These are phyloP conservation scores for Oryza coarctata DNA, from an alignment of 176 grass and related monocot genomes.

Conservation along the genomic window DNA sequence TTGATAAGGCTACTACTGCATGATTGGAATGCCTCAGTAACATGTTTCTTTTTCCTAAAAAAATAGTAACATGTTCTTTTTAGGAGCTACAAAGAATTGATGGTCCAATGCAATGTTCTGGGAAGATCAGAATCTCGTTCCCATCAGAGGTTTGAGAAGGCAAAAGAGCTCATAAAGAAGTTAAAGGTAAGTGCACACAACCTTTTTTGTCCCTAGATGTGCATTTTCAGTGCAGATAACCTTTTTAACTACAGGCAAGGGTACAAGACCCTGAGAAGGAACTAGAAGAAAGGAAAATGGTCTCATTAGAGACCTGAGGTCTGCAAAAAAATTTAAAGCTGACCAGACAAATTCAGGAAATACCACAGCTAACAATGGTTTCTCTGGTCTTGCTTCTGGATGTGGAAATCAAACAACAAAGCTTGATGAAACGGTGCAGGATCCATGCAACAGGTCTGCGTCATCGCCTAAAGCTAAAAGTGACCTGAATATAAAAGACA, in stretches of 20 bases:
- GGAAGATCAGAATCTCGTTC: conserved; percentile 73
- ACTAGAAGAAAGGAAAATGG: conserved; percentile 76
- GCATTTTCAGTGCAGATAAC: conserved; percentile 15
- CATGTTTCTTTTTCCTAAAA: conserved; percentile 26
- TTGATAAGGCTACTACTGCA: background rate
- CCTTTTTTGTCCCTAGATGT: background rate
- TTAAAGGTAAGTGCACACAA: conserved; percentile 46
- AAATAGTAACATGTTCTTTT: conserved; percentile 31
- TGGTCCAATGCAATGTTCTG: conserved; percentile 80
- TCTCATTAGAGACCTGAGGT: conserved; percentile 68
- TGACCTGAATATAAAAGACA: conserved; percentile 23
- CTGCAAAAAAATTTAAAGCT: conserved; percentile 70
- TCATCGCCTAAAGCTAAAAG: background rate
- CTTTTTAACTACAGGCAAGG: conserved; percentile 41
- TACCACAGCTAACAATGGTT: conserved; percentile 6
- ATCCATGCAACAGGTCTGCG: conserved; percentile 12
- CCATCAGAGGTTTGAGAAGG: conserved; percentile 70
- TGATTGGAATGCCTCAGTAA: conserved; percentile 13
- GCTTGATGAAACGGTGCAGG: conserved; percentile 18
- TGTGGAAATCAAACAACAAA: conserved; percentile 20
- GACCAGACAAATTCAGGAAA: conserved; percentile 39
- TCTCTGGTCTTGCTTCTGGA: conserved; percentile 4
- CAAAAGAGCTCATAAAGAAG: conserved; percentile 76
- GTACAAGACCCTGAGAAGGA: conserved; percentile 69
- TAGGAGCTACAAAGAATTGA: conserved; percentile 93